Evolutionary conservation across 495 filamentous ascomycete genomes (phyloP).

Genomic region (Lasiosphaeria ovina): DNA sequence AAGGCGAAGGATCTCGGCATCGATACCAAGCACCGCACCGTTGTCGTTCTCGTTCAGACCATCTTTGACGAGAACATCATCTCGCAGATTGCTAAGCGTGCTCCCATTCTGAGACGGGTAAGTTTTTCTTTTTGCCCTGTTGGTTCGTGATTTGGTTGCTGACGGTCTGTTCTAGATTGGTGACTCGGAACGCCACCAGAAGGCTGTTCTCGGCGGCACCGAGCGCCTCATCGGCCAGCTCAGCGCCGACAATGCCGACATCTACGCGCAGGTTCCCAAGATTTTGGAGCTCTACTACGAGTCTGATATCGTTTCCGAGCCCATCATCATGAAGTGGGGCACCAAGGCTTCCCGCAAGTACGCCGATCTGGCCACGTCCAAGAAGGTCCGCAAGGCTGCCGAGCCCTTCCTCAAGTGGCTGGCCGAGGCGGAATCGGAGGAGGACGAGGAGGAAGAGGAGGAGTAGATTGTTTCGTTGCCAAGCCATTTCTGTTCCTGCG

Average conservation of each 20-base stretch:
- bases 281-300: conserved; percentile 87
- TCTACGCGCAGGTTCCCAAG: conserved; percentile 74
- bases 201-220: conserved; percentile 93
- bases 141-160: neutral
- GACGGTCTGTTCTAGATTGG: conserved; percentile 56
- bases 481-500: too few species aligned
- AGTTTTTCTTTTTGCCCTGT: conserved; percentile 22
- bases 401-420: conserved; percentile 95
- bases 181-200: conserved; percentile 87
- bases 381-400: conserved; percentile 93
- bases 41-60: conserved; percentile 88
- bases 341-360: conserved; percentile 96
- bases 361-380: conserved; percentile 82
- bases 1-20: conserved; percentile 97
- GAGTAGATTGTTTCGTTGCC: neutral
- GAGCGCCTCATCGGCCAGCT: conserved; percentile 75
- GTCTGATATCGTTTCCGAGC: conserved; percentile 82
- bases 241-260: conserved; percentile 73
- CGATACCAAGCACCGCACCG: conserved; percentile 89
- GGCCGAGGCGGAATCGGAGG: conserved; percentile 77
- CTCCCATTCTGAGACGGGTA: conserved; percentile 81
- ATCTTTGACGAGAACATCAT: conserved; percentile 88
- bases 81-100: conserved; percentile 75
- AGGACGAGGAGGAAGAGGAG: conserved; percentile 67
- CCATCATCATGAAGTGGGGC: conserved; percentile 86